Evolutionary conservation across 2,329 filamentous ascomycete species (phyloP), one percentile per base, ranked within the genome.

Genomic region (Botrytis aclada): DNA sequence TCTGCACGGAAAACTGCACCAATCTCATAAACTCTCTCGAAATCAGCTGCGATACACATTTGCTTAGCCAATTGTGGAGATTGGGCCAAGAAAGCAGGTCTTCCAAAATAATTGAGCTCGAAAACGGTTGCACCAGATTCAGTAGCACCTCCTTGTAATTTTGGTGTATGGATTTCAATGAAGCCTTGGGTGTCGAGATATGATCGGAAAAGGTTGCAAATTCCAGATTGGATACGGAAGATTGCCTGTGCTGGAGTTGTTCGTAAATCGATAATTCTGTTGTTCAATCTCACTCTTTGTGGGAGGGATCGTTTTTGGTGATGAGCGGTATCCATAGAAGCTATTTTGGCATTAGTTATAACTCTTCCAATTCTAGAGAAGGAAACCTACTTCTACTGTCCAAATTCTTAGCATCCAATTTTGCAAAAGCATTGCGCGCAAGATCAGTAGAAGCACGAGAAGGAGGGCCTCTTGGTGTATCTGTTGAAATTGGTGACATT

Each of bases 71-170:
- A 83, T 82, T 98, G 95, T 10, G 95, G 95, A 75, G 93, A 97
- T 83, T 98, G 95, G 0, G 95, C 95, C 22, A 98, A 84, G 84
- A 96, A 98, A 4, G 94, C 95, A 32, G 89, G 89, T 70, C 95
- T 90, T 43, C 90, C 93, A 83, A 98, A 98, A 84, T 98, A 98
- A 80, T 96, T 93, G 66, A 97, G 89, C 81, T 93, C 90, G 86
- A 98, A 98, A 8, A 98, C 95, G 76, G 93, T 94, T 22, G 95
- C 91, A 64, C 95, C 95, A 64, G 93, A 97, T 82, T 98, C 95
- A 0, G 95, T 97, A 1, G 95, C 95, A 20, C 92, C 91, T 2
- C 93, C 93, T 84, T 97, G 94, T 61, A 98, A 85, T 83, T 97
- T 98, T 3, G 95, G 95, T 0, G 94, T 97, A 81, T 97, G 94